These are phyloP conservation scores for Eremothecium coryli DNA, from an alignment of 1,139 yeast species.

Conservation along the genomic window DNA sequence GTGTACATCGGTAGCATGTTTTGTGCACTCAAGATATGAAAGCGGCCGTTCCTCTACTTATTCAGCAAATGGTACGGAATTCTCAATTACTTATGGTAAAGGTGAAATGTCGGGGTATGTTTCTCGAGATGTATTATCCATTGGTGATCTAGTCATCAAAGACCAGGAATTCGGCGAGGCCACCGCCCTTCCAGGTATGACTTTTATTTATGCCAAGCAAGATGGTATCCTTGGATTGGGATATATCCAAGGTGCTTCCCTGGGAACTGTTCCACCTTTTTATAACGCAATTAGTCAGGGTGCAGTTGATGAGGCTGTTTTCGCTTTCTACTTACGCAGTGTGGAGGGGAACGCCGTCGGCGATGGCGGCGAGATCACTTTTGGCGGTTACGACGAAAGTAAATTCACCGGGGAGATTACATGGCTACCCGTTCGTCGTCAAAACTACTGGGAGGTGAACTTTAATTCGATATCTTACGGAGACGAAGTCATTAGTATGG, in stretches of 20 bases:
- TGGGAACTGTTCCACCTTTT: slow-evolving; percentile 84
- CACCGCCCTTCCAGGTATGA: slow-evolving; percentile 92
- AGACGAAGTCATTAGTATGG: slow-evolving; percentile 76
- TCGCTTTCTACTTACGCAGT: slow-evolving; percentile 87
- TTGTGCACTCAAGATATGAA: slow-evolving; percentile 82
- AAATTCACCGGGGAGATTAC: slow-evolving; percentile 74
- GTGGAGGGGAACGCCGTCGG: slow-evolving; percentile 56
- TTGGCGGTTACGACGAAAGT: slow-evolving; percentile 82
- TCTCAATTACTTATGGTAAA: slow-evolving; percentile 81
- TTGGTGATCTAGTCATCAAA: slow-evolving; percentile 80
- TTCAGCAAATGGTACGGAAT: slow-evolving; percentile 75
- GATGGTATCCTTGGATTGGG: slow-evolving; percentile 88
- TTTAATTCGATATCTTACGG: slow-evolving; percentile 87
- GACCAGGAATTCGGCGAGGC: slow-evolving; percentile 94
- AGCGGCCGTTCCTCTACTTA: slow-evolving; percentile 71
- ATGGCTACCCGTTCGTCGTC: slow-evolving; percentile 96
- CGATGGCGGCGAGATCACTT: slow-evolving; percentile 64
- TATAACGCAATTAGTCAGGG: slow-evolving; percentile 81
- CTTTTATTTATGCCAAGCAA: slow-evolving; percentile 95
- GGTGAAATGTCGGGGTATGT: slow-evolving; percentile 89
- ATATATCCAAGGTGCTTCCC: slow-evolving; percentile 84
- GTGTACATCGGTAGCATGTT: slow-evolving; percentile 91
- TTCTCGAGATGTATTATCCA: slow-evolving; percentile 67
- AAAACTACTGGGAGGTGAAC: slow-evolving; percentile 98
- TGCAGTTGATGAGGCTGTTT: slow-evolving; percentile 70